Percentiles rank a stretch among this genome's conserved stretches.
phyloP scores from a whole-genome alignment of 257 asterid genomes.

The Coffea canephora region DNA sequence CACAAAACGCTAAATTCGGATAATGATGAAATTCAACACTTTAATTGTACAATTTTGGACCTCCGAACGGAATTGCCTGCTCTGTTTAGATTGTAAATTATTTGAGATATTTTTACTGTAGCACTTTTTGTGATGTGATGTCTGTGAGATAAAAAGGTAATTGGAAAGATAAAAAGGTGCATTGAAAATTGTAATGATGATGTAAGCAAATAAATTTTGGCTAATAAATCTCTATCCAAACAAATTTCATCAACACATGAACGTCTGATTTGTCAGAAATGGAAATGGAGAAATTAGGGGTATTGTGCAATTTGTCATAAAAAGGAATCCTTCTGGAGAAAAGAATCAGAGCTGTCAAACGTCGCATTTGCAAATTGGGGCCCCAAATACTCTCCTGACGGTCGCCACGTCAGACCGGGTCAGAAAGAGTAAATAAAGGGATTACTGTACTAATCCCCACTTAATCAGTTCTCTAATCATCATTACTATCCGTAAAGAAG shows the following conservation, averaged over 20 bases:
- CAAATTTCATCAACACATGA: neutral
- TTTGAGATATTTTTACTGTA: no score
- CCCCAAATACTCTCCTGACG: neutral
- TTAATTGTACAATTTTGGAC: no score
- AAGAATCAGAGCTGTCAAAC: neutral
- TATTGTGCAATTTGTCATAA: neutral
- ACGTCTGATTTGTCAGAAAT: neutral
- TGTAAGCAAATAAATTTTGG: no score
- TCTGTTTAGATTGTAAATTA: no score
- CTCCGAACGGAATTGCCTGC: neutral
- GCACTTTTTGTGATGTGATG: no score
- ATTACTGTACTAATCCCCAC: neutral
- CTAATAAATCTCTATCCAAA: no score
- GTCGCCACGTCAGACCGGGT: neutral
- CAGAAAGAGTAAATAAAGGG: neutral
- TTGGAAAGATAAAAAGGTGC: no score
- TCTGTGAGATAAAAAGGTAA: no score
- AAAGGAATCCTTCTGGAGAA: neutral
- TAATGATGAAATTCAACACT: no score
- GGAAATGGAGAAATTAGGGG: neutral
- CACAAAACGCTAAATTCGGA: no score
- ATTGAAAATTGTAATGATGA: no score
- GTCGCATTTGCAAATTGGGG: neutral
- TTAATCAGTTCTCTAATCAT: slow-evolving; percentile 5
- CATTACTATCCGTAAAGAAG: neutral